Evolutionary conservation across 2,329 filamentous ascomycete genomes (phyloP).

Genomic region (Aspergillus fijiensis): DNA sequence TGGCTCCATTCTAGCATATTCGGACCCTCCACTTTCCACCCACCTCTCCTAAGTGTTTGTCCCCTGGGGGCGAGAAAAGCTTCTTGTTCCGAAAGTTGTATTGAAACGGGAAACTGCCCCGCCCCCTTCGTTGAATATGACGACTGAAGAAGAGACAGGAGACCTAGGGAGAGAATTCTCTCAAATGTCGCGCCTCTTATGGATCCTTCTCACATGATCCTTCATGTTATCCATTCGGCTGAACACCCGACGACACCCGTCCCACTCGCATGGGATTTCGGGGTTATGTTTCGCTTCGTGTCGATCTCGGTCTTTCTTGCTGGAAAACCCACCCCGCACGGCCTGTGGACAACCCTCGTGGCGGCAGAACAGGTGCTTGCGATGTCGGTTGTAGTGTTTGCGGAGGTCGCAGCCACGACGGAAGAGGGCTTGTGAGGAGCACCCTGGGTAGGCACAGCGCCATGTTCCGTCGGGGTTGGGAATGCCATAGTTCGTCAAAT

Average conservation of each 20-base stretch:
- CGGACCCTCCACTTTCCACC: neutral
- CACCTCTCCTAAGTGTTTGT: neutral
- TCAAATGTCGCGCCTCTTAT: conserved; percentile 27
- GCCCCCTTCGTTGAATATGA: neutral
- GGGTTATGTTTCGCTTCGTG: conserved; percentile 65
- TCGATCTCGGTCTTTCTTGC: conserved; percentile 61
- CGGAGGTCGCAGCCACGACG: conserved; percentile 61
- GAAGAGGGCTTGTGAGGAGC: conserved; percentile 59
- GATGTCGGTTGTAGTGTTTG: conserved; percentile 64
- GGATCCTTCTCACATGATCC: conserved; percentile 48
- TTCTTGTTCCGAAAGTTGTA: neutral
- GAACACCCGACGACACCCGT: conserved; percentile 58
- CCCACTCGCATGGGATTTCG: conserved; percentile 59
- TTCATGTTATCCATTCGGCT: conserved; percentile 64
- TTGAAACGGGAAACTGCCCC: neutral
- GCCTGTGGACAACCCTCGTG: conserved; percentile 59
- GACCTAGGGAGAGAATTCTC: neutral
- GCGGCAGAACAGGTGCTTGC: conserved; percentile 61
- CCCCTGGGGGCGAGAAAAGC: neutral
- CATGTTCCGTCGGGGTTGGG: conserved; percentile 45
- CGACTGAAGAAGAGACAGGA: neutral
- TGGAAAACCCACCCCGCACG: conserved; percentile 58
- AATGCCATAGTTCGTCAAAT: conserved; percentile 36
- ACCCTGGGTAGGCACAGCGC: conserved; percentile 60
- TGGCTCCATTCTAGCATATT: neutral